Evolutionary conservation across 116 monocot genomes (phyloP).

Genomic region (Cymodocea nodosa): DNA sequence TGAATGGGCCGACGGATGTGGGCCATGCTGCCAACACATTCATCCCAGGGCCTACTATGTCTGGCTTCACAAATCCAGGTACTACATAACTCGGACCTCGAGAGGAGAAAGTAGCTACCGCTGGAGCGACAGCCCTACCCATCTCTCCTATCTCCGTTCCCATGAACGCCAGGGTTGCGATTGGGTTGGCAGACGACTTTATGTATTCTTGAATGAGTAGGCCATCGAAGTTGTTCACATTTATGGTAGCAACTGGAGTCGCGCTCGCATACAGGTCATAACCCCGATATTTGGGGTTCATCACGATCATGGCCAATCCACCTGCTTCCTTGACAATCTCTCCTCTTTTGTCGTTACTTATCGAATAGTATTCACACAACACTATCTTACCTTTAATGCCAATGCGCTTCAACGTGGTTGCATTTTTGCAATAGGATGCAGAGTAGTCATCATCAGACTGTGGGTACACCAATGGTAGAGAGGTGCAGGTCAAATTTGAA

Average conservation of each 20-base stretch:
- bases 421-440: not conserved
- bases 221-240: not conserved
- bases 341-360: not conserved
- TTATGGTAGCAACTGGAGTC: not conserved
- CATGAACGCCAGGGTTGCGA: not conserved
- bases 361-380: no score
- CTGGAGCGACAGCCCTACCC: not conserved
- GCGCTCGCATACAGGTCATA: not conserved
- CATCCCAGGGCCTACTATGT: conserved; percentile 9
- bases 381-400: conserved; percentile 17
- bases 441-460: not conserved
- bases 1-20: not conserved
- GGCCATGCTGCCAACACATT: conserved; percentile 9
- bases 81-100: conserved; percentile 6
- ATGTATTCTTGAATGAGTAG: not conserved
- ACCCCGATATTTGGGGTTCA: not conserved
- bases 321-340: conserved; percentile 8
- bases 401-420: not conserved
- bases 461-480: no score
- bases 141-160: conserved; percentile 7
- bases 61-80: conserved; percentile 13
- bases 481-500: no score
- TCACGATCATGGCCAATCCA: conserved; percentile 13
- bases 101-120: conserved; percentile 9
- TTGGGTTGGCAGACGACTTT: not conserved